These are phyloP conservation scores for Mycena floridula DNA, from an alignment of 768 basidiomycete species.

Conservation along the genomic window DNA sequence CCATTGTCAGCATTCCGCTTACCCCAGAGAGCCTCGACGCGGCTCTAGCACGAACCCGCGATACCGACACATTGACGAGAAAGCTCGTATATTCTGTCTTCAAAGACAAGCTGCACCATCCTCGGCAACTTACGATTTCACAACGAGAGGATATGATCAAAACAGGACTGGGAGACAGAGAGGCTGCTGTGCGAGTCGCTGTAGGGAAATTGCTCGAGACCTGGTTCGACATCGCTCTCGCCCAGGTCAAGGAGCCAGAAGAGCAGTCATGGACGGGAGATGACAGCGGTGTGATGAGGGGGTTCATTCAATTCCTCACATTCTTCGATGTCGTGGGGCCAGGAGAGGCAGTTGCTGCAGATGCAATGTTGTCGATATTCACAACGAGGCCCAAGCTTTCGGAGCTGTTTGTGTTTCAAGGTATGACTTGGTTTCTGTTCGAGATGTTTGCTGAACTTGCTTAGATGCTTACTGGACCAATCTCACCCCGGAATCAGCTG, in stretches of 20 bases:
- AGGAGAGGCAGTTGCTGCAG: slow-evolving; percentile 71
- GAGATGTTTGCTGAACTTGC: background rate
- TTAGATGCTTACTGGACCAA: slow-evolving; percentile 71
- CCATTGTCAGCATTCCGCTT: slow-evolving; percentile 71
- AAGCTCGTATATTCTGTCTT: slow-evolving; percentile 76
- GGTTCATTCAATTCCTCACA: slow-evolving; percentile 35
- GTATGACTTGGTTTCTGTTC: slow-evolving; percentile 32
- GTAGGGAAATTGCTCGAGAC: slow-evolving; percentile 70
- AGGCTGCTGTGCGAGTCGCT: slow-evolving; percentile 75
- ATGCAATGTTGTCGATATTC: slow-evolving; percentile 75
- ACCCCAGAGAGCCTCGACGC: slow-evolving; percentile 52
- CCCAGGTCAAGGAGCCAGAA: slow-evolving; percentile 23
- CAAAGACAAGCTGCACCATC: slow-evolving; percentile 48
- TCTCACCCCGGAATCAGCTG: slow-evolving; percentile 73
- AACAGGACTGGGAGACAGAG: slow-evolving; percentile 86
- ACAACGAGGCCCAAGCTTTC: slow-evolving; percentile 64
- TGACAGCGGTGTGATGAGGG: slow-evolving; percentile 42
- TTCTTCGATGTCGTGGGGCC: slow-evolving; percentile 60
- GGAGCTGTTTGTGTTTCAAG: slow-evolving; percentile 67
- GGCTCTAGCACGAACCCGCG: slow-evolving; percentile 77
- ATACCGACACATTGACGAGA: slow-evolving; percentile 76
- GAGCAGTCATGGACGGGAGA: slow-evolving; percentile 33
- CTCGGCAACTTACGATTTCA: slow-evolving; percentile 64
- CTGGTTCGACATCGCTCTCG: slow-evolving; percentile 70
- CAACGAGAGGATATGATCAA: slow-evolving; percentile 85